Base-by-base conservation (phyloP, 1,284 basidiomycete genomes). In the Sporisorium exsertum region DNA sequence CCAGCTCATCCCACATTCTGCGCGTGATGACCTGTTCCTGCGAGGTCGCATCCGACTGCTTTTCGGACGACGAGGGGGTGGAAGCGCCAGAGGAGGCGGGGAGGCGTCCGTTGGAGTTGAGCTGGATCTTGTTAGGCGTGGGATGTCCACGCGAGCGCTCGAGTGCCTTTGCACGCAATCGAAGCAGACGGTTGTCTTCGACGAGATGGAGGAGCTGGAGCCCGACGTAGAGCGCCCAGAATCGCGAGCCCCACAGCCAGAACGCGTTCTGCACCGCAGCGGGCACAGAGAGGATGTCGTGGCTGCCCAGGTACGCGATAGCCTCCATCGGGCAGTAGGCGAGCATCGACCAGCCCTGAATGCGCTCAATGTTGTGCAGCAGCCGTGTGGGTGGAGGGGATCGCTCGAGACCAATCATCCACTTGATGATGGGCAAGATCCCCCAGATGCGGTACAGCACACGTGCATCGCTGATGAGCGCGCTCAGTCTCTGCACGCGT, bases 321-420 rank as follows among this genome's bases (percentile, higher is more conserved):
- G 84, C 84, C 65, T 85, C 84, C 71, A 84, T 76, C 13, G 84
- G 84, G 62, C 81, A 83, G 71, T 84, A 85, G 9, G 79, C 58
- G 20, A 85, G 68, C 84, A 85, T 85, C 9, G 79, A 79, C 79
- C 81, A 82, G 33, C 81, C 84, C 66, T 85, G 84, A 33, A 85
- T 75, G 6, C 84, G 73, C 75, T 85, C 84, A 32, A 85, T 80
- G 59, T 81, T 79, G 71, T 81, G 81, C 53, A 85, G 62, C 32
- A 82, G 62, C 22, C 77, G 51, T 1, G 81, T 84, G 2, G 81
- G 81, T 20, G 83, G 84, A 24, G 80, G 81, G 1, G 71, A 62
- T 26, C 79, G 61, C 65, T 84, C 84, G 13, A 85, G 49, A 33
- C 73, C 62, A 50, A 83, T 78, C 79, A 85, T 84, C 83, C 83